Percentiles rank a stretch among this genome's conserved stretches.
Evolutionary conservation across 1,284 basidiomycete genomes (phyloP).

Genomic region (Ustilago nuda): DNA sequence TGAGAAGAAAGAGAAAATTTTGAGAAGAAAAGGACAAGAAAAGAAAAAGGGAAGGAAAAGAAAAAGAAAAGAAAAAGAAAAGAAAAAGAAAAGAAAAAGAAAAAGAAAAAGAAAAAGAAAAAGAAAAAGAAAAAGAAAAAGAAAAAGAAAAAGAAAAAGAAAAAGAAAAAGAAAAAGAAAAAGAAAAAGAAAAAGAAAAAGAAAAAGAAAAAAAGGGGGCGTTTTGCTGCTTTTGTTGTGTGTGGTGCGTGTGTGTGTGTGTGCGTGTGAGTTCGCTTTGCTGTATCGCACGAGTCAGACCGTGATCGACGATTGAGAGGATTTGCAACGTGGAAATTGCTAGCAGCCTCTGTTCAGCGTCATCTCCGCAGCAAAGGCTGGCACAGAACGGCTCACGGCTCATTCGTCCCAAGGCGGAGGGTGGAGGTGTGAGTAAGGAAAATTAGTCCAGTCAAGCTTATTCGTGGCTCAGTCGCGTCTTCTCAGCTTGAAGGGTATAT

Average conservation of each 20-base stretch:
- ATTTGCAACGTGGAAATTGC: constrained; percentile 22
- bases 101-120: constrained; percentile 1
- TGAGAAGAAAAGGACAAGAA: neutral
- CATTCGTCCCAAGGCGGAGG: constrained; percentile 31
- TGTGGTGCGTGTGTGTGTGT: constrained; percentile 5
- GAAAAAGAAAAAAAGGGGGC: neutral
- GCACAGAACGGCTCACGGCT: neutral
- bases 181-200: neutral
- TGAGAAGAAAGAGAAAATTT: constrained; percentile 7
- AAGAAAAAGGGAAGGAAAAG: no score
- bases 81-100: neutral
- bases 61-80: constrained; percentile 8
- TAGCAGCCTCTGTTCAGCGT: constrained; percentile 15
- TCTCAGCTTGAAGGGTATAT: neutral
- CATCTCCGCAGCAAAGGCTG: constrained; percentile 7
- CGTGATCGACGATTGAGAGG: constrained; percentile 20
- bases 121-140: neutral
- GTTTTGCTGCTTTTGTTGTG: neutral
- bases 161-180: constrained; percentile 1
- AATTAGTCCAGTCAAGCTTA: neutral
- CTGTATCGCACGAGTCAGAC: neutral
- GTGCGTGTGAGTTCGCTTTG: neutral
- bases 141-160: neutral
- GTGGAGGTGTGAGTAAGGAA: constrained; percentile 20
- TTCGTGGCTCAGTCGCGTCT: constrained; percentile 4